phyloP scores from a whole-genome alignment of 305 asterid genomes.

The Nicotiana rustica region DNA sequence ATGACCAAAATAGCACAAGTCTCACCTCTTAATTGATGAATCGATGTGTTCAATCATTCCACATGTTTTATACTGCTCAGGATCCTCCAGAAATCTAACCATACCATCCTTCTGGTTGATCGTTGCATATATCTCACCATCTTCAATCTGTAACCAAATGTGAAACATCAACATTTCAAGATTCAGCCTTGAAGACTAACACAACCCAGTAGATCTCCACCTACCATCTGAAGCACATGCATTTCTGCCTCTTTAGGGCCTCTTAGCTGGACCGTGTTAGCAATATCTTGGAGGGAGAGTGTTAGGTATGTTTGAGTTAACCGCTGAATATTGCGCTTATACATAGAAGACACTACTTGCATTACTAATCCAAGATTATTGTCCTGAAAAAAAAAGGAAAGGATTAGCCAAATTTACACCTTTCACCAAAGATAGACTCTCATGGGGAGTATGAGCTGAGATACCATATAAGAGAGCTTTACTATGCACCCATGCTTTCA shows the following conservation, averaged over 20 bases:
- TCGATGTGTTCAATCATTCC: conserved; percentile 93
- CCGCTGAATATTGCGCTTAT: conserved; percentile 96
- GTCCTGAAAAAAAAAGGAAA: conserved; percentile 59
- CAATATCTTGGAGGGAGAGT: conserved; percentile 97
- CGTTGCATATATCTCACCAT: conserved; percentile 91
- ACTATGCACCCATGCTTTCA: conserved; percentile 28
- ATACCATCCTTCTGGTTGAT: conserved; percentile 99
- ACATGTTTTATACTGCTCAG: conserved; percentile 92
- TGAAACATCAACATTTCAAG: conserved; percentile 21
- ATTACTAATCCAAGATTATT: conserved; percentile 94
- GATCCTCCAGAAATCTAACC: conserved; percentile 99
- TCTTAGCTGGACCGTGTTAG: conserved; percentile 73
- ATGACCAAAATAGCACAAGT: conserved; percentile 22
- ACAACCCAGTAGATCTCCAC: conserved; percentile 31
- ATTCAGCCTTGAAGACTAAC: not conserved
- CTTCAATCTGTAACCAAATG: conserved; percentile 70
- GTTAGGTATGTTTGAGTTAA: conserved; percentile 96
- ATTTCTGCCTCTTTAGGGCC: conserved; percentile 95
- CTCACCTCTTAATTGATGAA: conserved; percentile 89
- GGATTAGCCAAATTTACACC: conserved; percentile 23
- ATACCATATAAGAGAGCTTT: not conserved
- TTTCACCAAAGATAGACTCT: conserved; percentile 20
- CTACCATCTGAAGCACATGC: conserved; percentile 98
- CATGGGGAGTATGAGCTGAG: not conserved
- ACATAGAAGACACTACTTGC: conserved; percentile 94